Conservation (phyloP, 257 asterid species). For the Solanum chmielewskii region DNA sequence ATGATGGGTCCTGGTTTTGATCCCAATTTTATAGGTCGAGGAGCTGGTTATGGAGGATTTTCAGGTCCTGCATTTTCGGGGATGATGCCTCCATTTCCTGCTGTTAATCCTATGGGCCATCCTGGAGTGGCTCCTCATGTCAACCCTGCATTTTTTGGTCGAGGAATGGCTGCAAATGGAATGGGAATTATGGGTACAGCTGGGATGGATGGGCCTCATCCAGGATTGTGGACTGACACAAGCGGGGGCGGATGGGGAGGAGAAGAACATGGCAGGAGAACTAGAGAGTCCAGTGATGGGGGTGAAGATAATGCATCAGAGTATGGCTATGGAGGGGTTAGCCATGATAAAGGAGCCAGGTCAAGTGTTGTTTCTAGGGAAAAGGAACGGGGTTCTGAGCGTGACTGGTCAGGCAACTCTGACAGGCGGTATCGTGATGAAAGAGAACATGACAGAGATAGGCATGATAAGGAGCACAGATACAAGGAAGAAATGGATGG, state of each 20-base stretch:
- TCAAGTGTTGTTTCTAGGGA: conserved; percentile 30
- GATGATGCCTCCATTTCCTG: conserved; percentile 35
- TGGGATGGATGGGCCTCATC: conserved; percentile 40
- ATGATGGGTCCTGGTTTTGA: conserved; percentile 56
- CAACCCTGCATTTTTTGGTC: conserved; percentile 48
- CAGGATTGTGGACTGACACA: conserved; percentile 42
- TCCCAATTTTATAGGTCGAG: conserved; percentile 46
- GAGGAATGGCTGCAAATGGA: conserved; percentile 41
- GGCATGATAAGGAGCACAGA: conserved; percentile 29
- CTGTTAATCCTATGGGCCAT: conserved; percentile 35
- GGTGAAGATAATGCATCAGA: conserved; percentile 48
- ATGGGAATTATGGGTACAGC: conserved; percentile 41
- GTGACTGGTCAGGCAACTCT: conserved; percentile 37
- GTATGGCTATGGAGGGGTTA: conserved; percentile 35
- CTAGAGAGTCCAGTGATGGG: conserved; percentile 49
- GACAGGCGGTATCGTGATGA: conserved; percentile 44
- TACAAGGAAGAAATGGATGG: conserved; percentile 31
- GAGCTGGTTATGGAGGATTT: conserved; percentile 47
- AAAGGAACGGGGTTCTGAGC: conserved; percentile 37
- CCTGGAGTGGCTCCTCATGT: conserved; percentile 54
- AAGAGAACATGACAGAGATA: conserved; percentile 28
- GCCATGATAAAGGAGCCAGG: conserved; percentile 35
- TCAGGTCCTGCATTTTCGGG: conserved; percentile 44
- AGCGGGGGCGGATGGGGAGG: conserved; percentile 43
- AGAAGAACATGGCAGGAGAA: conserved; percentile 37